Base-by-base conservation (phyloP, 805 yeast species). In the Myxozyma kluyveri region DNA sequence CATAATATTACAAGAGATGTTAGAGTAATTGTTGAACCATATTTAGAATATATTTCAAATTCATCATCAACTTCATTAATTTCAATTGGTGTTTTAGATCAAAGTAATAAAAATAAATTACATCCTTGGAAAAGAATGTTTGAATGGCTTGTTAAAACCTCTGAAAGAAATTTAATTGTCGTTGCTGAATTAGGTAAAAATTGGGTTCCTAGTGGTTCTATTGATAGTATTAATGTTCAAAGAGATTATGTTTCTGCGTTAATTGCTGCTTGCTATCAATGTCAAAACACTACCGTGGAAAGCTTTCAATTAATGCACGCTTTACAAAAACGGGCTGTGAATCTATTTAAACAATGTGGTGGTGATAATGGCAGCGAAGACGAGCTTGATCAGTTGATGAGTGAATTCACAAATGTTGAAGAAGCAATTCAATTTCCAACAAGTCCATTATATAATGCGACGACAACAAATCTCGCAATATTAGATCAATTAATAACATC, bases 21-120 rank as follows among this genome's bases (percentile, higher is more conserved):
- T 4, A 52, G 52, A n/a, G 52, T 50, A 26, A 52, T 68, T 12
- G 51, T 65, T 3, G 41, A 62, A 21, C 72, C 72, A 3, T 69
- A 63, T 44, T 37, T 61, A 12, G 37, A 56, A n/a, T 66, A 57
- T 41, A 60, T n/a, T 18, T 39, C 40, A 3, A 32, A 24, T 18
- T 12, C 24, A 4, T 22, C 26, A 14, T 19, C 22, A 5, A 4
- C 44, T 64, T 4, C 36, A 48, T n/a, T n/a, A n/a, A n/a, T n/a
- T n/a, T n/a, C n/a, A n/a, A n/a, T n/a, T n/a, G 29, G 19, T 36
- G 40, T 56, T 3, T 47, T 63, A 10, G 46, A 9, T 9, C 9
- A 9, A 29, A 29, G 33, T 29, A 32, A 35, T 39, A 7, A 62
- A 62, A 61, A 48, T 56, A 9, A 40, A 39, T 3, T 32, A 19